These are phyloP conservation scores for Pythium aristosporum DNA, from an alignment of 352 stramenopile species.

Conservation along the genomic window DNA sequence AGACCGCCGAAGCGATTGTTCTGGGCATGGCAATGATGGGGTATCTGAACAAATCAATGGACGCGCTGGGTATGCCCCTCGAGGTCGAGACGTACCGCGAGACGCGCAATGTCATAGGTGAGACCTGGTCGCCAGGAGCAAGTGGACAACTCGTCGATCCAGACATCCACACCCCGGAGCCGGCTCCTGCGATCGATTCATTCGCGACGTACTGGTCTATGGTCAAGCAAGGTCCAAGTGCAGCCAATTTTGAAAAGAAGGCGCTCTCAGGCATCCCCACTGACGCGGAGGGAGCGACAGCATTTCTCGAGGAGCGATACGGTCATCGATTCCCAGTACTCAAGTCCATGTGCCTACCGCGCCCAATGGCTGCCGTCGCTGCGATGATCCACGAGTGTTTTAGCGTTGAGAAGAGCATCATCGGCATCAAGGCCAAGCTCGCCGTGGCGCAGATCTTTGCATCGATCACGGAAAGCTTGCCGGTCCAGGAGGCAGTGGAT, in stretches of 20 bases:
- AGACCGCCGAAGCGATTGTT: conserved; percentile 14
- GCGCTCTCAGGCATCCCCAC: conserved; percentile 9
- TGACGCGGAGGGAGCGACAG: conserved; percentile 7
- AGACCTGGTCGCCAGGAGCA: conserved; percentile 12
- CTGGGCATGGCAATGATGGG: conserved; percentile 26
- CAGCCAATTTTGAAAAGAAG: conserved; percentile 19
- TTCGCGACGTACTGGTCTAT: conserved; percentile 21
- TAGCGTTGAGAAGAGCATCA: conserved; percentile 23
- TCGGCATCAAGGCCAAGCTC: conserved; percentile 22
- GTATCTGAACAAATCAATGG: conserved; percentile 27
- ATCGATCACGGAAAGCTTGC: conserved; percentile 9
- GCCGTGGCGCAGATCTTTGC: conserved; percentile 16
- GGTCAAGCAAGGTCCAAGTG: conserved; percentile 16
- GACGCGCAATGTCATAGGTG: conserved; percentile 18
- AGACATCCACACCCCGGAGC: conserved; percentile 15
- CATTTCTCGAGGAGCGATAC: conserved; percentile 6
- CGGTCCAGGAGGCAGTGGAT: conserved; percentile 10
- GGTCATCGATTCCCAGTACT: conserved; percentile 7
- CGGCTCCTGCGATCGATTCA: conserved; percentile 4
- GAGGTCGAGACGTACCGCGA: conserved; percentile 24
- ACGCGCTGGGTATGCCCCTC: conserved; percentile 23
- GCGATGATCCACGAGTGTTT: conserved; percentile 21
- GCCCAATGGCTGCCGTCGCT: conserved; percentile 16
- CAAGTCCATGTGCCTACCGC: conserved; percentile 16
- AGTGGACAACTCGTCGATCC: conserved; percentile 18